Base-by-base conservation (phyloP, 257 asterid species). In the Solanum rostratum region DNA sequence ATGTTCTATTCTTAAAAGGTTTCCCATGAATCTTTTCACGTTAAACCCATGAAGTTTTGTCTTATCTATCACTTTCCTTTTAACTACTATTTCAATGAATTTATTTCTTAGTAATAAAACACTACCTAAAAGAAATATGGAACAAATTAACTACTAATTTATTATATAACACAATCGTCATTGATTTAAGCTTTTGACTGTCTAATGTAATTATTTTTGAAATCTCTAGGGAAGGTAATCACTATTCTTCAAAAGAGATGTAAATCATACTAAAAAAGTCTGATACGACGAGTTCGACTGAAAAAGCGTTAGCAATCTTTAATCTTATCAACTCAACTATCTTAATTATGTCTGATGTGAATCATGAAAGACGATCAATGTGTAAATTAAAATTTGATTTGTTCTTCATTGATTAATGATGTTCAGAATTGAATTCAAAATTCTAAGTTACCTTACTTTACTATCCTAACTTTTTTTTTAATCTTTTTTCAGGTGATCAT, bases 181-280 rank as follows among this genome's bases (percentile, higher is more conserved):
- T 69, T 9, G 7, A 69, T 37, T 39, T 29, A 65, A 65, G 10
- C 2, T 65, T 11, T 12, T 63, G 39, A 9, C 10, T 6, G 19
- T 65, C 13, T 29, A 6, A 65, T 29, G 7, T 65, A 43, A 65
- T 65, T 15, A 30, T 15, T 20, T 55, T 20, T 20, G 9, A 20
- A 20, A n/a, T 1, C 2, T 20, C 4, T 0, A 8, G 13, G 1
- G n/a, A 20, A 55, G 20, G 1, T 3, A 53, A 9, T 53, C 1
- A 0, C 10, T 53, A 53, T 53, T 0, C 1, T 53, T 53, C 0
- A 20, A 53, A 3, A 55, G 1, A 20, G 0, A 55, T 19, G 1
- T 55, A 55, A 55, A 19, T 55, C 0, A 1, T 1, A 19, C 0
- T 1, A 19, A 0, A 19, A 0, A 54, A 19, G 3, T 55, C 0